Base-by-base conservation (phyloP, 768 basidiomycete genomes). In the Myochromella boudieri region DNA sequence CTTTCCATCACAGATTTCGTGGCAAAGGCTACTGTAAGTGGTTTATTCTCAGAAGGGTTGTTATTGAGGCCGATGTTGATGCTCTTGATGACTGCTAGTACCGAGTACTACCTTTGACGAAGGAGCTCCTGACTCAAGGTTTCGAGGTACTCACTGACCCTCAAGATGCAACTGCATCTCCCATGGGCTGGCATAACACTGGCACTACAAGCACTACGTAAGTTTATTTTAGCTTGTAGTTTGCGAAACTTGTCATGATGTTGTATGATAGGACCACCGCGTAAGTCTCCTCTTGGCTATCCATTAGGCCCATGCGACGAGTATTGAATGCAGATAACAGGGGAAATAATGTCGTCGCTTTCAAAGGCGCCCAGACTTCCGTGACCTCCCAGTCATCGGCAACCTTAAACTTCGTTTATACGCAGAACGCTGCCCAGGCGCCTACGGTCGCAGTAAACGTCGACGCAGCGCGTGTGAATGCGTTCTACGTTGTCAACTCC, bases 401-500 rank as follows among this genome's bases (percentile, higher is more conserved):
- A 6, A 66, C 60, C 2, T 63, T 68, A 14, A 65, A 65, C 38
- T 78, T 77, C 63, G 59, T 60, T 52, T 74, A 64, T 55, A 49
- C 59, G 1, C 66, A 69, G 41, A 52, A 69, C 57, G 53, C 66
- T 26, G 62, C 44, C n/a, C 39, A 44, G 6, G 61, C 61, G 3
- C 81, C 70, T 24, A 74, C 63, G 39, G 64, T 58, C 49, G 38
- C 52, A 1, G 70, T 39, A 41, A 80, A 82, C 60, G 49, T 77
- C 42, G 68, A 79, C 43, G 74, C 80, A 20, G 80, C 80, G 1
- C 67, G 74, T 15, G 72, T 73, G 6, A 77, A 77, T 51, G 68
- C 68, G 8, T 84, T 84, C 67, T 85, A 80, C 63, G 60, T 82
- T 34, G 73, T 76, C 60, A 84, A 84, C 69, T 68, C 69, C 42